phyloP scores from a whole-genome alignment of 345 rosid genomes.

The Hibiscus tridactylites region DNA sequence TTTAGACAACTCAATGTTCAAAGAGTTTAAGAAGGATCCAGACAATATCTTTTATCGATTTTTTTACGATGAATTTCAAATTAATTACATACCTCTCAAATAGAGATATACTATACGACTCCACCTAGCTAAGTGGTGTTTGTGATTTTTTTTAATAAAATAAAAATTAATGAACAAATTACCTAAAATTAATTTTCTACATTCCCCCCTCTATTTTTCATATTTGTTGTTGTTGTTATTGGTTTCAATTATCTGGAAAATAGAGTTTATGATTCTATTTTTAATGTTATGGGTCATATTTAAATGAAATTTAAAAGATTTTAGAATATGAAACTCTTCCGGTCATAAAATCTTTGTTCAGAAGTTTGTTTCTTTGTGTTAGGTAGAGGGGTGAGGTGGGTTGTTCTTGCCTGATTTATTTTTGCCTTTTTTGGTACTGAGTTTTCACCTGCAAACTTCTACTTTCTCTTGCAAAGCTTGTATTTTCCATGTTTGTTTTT shows the following conservation, averaged over 20 bases:
- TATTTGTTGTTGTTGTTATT: background rate
- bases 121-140: background rate
- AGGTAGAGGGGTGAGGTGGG: conserved; percentile 14
- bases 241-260: too few relatives aligned
- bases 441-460: conserved; percentile 7
- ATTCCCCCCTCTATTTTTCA: background rate
- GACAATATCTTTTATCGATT: background rate
- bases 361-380: conserved; percentile 17
- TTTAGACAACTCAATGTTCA: background rate
- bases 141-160: background rate
- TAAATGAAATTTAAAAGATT: background rate
- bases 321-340: background rate
- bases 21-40: background rate
- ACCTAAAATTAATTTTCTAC: background rate
- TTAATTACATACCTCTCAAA: background rate
- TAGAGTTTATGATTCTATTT: too few relatives aligned
- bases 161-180: background rate
- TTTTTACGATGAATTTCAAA: background rate
- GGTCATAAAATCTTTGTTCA: conserved; percentile 1
- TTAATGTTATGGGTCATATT: too few relatives aligned
- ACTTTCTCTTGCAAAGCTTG: background rate
- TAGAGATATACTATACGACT: background rate
- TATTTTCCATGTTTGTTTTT: background rate
- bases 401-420: background rate
- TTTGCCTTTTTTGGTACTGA: background rate